Evolutionary conservation across 2,329 filamentous ascomycete genomes (phyloP).

Genomic region (Saccharata proteae): DNA sequence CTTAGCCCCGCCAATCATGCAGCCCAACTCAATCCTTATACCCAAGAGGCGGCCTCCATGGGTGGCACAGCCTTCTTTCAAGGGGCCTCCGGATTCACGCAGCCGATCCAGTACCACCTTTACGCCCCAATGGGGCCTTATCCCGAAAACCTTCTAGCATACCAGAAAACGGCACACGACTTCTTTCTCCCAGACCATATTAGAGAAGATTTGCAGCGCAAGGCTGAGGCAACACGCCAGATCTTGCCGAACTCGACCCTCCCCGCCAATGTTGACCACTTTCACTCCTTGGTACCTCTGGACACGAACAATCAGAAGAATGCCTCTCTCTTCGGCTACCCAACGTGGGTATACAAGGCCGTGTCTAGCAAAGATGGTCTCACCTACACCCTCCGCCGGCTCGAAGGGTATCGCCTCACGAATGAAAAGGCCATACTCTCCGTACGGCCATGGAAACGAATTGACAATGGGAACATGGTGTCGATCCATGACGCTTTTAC

Average conservation of each 20-base stretch:
- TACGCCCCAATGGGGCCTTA: slow-evolving; percentile 83
- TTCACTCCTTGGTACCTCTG: slow-evolving; percentile 82
- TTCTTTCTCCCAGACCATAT: slow-evolving; percentile 83
- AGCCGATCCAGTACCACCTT: slow-evolving; percentile 67
- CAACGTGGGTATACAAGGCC: slow-evolving; percentile 93
- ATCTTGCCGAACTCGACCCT: slow-evolving; percentile 69
- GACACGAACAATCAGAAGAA: slow-evolving; percentile 73
- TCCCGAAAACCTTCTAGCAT: slow-evolving; percentile 66
- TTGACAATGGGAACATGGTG: slow-evolving; percentile 72
- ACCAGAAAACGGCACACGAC: slow-evolving; percentile 78
- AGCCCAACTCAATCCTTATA: slow-evolving; percentile 52
- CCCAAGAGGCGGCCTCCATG: slow-evolving; percentile 54
- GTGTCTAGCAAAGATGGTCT: slow-evolving; percentile 78
- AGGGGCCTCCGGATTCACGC: slow-evolving; percentile 41
- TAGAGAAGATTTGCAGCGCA: slow-evolving; percentile 80
- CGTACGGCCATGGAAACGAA: slow-evolving; percentile 79
- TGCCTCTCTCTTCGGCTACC: slow-evolving; percentile 68
- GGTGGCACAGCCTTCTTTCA: slow-evolving; percentile 55
- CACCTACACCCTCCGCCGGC: slow-evolving; percentile 72
- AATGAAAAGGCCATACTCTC: slow-evolving; percentile 81
- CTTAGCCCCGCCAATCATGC: slow-evolving; percentile 25
- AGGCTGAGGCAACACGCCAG: slow-evolving; percentile 73
- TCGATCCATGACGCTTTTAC: slow-evolving; percentile 88
- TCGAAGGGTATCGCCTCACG: slow-evolving; percentile 80
- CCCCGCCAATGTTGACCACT: slow-evolving; percentile 67